A percentile compares a stretch with the other conserved stretches of the same genome.
phyloP scores from a whole-genome alignment of 2,329 filamentous ascomycete species.

The Hypoxylon sp. region DNA sequence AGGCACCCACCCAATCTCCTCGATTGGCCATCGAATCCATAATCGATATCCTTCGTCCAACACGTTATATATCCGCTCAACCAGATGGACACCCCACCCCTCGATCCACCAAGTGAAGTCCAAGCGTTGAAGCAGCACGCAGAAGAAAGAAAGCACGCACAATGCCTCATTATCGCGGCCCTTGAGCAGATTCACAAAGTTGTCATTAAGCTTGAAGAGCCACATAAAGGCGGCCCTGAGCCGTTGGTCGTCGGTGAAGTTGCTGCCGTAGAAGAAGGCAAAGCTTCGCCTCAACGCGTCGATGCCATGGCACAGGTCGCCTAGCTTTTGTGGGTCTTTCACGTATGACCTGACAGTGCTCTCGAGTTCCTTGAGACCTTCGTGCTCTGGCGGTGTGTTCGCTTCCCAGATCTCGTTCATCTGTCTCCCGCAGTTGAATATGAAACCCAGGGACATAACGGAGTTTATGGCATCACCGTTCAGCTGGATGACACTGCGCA shows the following conservation, averaged over 20 bases:
- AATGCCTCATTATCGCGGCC: constrained; percentile 42
- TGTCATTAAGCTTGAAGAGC: constrained; percentile 43
- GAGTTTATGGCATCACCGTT: constrained; percentile 39
- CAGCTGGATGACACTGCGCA: constrained; percentile 51
- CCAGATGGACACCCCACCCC: constrained; percentile 48
- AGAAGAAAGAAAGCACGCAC: constrained; percentile 48
- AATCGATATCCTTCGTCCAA: constrained; percentile 46
- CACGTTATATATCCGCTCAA: constrained; percentile 47
- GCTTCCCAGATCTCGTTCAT: constrained; percentile 38
- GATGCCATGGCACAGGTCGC: constrained; percentile 33
- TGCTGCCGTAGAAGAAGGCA: constrained; percentile 31
- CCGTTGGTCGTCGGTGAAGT: constrained; percentile 39
- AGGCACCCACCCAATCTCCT: constrained; percentile 49
- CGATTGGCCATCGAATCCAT: constrained; percentile 51
- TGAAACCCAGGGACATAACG: constrained; percentile 45
- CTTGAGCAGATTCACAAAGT: constrained; percentile 43
- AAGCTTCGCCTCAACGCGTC: constrained; percentile 41
- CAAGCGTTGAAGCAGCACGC: constrained; percentile 48
- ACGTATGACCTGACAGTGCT: constrained; percentile 30
- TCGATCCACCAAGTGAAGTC: constrained; percentile 50
- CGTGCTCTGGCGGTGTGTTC: constrained; percentile 35
- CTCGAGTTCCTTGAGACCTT: constrained; percentile 45
- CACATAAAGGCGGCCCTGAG: constrained; percentile 43
- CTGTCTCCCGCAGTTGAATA: constrained; percentile 48
- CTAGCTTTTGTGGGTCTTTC: constrained; percentile 33